phyloP scores from a whole-genome alignment of 805 yeast species.

The Lachancea sp. region DNA sequence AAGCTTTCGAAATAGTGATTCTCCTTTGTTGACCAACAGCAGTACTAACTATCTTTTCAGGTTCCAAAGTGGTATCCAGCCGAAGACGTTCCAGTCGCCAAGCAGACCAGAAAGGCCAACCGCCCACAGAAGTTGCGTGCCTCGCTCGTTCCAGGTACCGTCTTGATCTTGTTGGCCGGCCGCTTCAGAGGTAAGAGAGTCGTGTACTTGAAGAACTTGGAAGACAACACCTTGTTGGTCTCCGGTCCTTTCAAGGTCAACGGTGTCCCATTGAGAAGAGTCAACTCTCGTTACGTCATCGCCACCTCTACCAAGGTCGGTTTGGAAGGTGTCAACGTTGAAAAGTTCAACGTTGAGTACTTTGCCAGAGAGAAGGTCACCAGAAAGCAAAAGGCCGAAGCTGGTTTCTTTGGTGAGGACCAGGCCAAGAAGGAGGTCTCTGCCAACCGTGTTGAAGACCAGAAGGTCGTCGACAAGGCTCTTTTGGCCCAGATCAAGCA shows the following conservation, averaged over 20 bases:
- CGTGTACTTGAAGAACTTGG: constrained; percentile 92
- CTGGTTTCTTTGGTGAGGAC: constrained; percentile 81
- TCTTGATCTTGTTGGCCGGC: constrained; percentile 94
- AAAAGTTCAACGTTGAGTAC: constrained; percentile 90
- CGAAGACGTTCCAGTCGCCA: constrained; percentile 82
- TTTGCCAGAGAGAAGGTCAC: constrained; percentile 91
- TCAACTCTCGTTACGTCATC: constrained; percentile 96
- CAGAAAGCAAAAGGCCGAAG: constrained; percentile 80
- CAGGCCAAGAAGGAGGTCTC: constrained; percentile 76
- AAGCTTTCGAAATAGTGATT: not conserved
- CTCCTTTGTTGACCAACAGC: not conserved
- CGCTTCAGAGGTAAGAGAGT: constrained; percentile 99
- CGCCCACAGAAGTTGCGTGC: constrained; percentile 95
- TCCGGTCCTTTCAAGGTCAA: constrained; percentile 99
- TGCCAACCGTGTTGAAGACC: constrained; percentile 94
- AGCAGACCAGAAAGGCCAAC: constrained; percentile 82
- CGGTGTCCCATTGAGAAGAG: constrained; percentile 99
- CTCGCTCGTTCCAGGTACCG: constrained; percentile 96
- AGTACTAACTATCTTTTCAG: constrained; percentile 29
- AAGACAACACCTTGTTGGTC: constrained; percentile 95
- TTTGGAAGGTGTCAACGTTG: constrained; percentile 72
- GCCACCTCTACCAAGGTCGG: constrained; percentile 93
- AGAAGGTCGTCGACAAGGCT: constrained; percentile 90
- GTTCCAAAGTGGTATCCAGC: constrained; percentile 95
- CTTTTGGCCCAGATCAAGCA: constrained; percentile 91